Evolutionary conservation across 2,329 filamentous ascomycete species (phyloP), one percentile per base, ranked within the genome.

Genomic region (Xylariaceae sp.): DNA sequence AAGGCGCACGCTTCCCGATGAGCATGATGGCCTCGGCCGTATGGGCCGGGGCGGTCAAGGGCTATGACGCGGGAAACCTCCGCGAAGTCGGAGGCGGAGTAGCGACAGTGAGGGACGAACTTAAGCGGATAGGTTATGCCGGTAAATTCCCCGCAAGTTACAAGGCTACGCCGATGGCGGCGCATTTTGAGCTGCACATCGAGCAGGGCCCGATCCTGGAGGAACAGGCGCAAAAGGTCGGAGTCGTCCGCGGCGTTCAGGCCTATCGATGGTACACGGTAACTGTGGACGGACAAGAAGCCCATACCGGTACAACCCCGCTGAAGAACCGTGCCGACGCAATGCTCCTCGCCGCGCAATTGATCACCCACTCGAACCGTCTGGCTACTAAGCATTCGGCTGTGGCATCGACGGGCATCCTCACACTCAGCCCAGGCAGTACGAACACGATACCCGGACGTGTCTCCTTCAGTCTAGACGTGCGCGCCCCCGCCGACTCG

Each of bases 111-210:
- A 85, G 78, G 62, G 80, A 75, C 0, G 87, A 91, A 57, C 77
- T 94, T 0, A 74, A 87, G 65, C 78, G 86, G 11, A 90, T 91
- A 49, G 84, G 84, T 0, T 91, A 88, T 60, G 71, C 89, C 0
- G 88, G 88, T 11, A 61, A 70, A 0, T 71, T 76, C 0, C 76
- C 79, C 6, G 80, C 80, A 27, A 82, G 76, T 51, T 76, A 86
- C 67, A 74, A 78, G 58, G 73, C 76, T 34, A 81, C 78, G 12
- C 86, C 86, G 0, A 83, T 91, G 71, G 86, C 81, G 0, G 88
- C 87, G 0, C 88, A 92, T 68, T 91, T 92, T 64, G 88, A 92
- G 69, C 76, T 94, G 7, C 89, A 94, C 66, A 92, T 92, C 51
- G 89, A 95, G 68, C 90, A 95, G 68, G 88, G 88, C 0, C 88